Conservation (phyloP, 2,329 filamentous ascomycete genomes). For the Penicillium freii region DNA sequence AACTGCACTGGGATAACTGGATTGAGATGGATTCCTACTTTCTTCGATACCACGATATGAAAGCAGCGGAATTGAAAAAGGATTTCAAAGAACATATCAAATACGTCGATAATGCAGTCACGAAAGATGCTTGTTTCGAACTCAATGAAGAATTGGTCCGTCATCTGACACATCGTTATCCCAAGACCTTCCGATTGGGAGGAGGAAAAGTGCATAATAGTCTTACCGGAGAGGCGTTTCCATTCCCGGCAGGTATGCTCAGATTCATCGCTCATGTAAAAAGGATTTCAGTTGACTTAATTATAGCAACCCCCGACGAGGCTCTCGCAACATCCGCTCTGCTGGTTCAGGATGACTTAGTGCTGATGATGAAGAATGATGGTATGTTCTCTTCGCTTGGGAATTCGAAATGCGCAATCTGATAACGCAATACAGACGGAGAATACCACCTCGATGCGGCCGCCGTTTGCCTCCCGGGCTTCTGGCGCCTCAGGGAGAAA, state of each 20-base stretch:
- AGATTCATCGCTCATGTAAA: too few relatives aligned
- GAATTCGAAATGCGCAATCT: too few relatives aligned
- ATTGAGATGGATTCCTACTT: constrained; percentile 20
- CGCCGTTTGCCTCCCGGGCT: too few relatives aligned
- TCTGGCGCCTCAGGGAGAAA: too few relatives aligned
- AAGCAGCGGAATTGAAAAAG: constrained; percentile 4
- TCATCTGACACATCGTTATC: constrained; percentile 11
- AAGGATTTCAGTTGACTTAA: neutral
- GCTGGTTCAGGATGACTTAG: neutral
- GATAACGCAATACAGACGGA: too few relatives aligned
- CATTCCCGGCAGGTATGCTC: neutral
- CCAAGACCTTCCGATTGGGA: constrained; percentile 4
- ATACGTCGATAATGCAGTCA: constrained; percentile 15
- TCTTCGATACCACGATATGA: constrained; percentile 5
- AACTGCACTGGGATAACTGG: constrained; percentile 18
- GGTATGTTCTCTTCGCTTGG: neutral
- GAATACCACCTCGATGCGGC: too few relatives aligned
- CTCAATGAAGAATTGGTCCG: constrained; percentile 7
- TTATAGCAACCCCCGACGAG: neutral
- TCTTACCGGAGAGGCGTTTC: neutral
- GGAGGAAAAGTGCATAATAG: constrained; percentile 5
- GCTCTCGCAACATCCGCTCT: neutral
- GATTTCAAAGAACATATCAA: constrained; percentile 13
- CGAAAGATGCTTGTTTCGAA: constrained; percentile 14
- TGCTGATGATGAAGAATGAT: constrained; percentile 1